Conservation (phyloP, 2,329 filamentous ascomycete genomes). For the Purpureocillium takamizusanense region DNA sequence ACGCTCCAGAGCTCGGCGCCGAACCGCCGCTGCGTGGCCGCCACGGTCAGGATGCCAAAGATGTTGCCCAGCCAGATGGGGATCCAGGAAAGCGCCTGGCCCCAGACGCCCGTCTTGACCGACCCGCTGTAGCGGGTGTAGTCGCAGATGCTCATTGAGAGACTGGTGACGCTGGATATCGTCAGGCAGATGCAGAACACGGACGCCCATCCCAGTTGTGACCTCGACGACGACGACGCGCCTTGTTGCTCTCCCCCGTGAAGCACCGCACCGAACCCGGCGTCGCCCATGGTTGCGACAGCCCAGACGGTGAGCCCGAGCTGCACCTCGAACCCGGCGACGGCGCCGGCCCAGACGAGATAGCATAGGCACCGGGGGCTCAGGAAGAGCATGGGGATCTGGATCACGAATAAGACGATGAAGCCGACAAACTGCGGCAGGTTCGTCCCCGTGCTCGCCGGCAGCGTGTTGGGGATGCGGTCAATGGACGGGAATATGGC, state of each 20-base stretch:
- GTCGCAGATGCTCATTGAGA: slow-evolving; percentile 1
- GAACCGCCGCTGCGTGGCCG: slow-evolving; percentile 3
- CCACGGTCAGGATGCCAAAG: slow-evolving; percentile 2
- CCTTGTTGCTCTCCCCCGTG: not conserved
- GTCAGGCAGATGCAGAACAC: slow-evolving; percentile 1
- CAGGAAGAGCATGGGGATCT: slow-evolving; percentile 31
- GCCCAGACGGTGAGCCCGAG: slow-evolving; percentile 27
- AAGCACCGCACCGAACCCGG: slow-evolving; percentile 11
- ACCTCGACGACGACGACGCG: not conserved
- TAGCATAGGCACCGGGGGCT: slow-evolving; percentile 28
- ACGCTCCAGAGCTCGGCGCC: slow-evolving; percentile 3
- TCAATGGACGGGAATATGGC: slow-evolving; percentile 17
- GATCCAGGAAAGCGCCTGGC: slow-evolving; percentile 1
- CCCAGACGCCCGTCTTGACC: slow-evolving; percentile 1
- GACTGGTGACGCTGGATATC: slow-evolving; percentile 1
- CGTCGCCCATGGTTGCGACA: slow-evolving; percentile 19
- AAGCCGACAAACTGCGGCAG: slow-evolving; percentile 20
- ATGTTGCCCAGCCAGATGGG: slow-evolving; percentile 1
- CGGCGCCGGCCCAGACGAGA: slow-evolving; percentile 19
- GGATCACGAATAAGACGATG: slow-evolving; percentile 16
- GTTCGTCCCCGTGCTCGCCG: slow-evolving; percentile 12
- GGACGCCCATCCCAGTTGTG: slow-evolving; percentile 1
- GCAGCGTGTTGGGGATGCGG: slow-evolving; percentile 13
- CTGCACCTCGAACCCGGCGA: slow-evolving; percentile 16
- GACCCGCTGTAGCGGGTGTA: slow-evolving; percentile 1